phyloP scores from a whole-genome alignment of 257 asterid species.

The Solanum lycopersicoides region DNA sequence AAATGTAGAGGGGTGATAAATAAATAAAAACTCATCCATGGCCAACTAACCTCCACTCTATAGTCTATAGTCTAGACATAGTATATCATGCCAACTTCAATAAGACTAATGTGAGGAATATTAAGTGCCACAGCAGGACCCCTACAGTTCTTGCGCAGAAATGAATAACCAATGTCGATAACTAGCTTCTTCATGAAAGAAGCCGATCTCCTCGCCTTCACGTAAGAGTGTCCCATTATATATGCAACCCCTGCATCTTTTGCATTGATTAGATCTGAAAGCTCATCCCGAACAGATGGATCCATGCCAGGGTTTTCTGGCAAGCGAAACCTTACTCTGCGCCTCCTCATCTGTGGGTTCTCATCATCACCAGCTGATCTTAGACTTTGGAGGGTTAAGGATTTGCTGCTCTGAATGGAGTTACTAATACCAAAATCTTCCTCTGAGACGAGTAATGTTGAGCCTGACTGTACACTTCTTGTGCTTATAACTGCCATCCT shows the following conservation, averaged over 20 bases:
- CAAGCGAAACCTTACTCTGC: constrained; percentile 53
- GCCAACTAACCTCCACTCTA: not conserved
- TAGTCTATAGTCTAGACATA: constrained; percentile 43
- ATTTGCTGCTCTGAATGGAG: constrained; percentile 63
- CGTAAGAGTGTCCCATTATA: constrained; percentile 88
- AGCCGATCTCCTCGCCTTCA: constrained; percentile 75
- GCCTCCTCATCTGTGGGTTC: constrained; percentile 64
- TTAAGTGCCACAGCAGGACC: constrained; percentile 91
- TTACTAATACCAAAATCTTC: constrained; percentile 23
- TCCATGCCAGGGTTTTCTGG: constrained; percentile 57
- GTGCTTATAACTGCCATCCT: constrained; percentile 95
- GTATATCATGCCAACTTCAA: constrained; percentile 94
- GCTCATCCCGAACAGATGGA: constrained; percentile 65
- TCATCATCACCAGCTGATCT: constrained; percentile 72
- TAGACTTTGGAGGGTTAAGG: constrained; percentile 58
- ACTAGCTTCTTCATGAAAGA: constrained; percentile 63
- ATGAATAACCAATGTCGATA: constrained; percentile 82
- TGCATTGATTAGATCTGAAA: constrained; percentile 64
- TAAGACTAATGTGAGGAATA: constrained; percentile 91
- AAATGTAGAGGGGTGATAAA: not conserved
- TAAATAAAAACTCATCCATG: not conserved
- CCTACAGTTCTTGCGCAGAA: constrained; percentile 86
- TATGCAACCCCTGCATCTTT: constrained; percentile 93
- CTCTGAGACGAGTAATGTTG: constrained; percentile 36
- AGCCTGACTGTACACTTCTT: constrained; percentile 23